Evolutionary conservation across 257 asterid species (phyloP).

Genomic region (Solanum pimpinellifolium): DNA sequence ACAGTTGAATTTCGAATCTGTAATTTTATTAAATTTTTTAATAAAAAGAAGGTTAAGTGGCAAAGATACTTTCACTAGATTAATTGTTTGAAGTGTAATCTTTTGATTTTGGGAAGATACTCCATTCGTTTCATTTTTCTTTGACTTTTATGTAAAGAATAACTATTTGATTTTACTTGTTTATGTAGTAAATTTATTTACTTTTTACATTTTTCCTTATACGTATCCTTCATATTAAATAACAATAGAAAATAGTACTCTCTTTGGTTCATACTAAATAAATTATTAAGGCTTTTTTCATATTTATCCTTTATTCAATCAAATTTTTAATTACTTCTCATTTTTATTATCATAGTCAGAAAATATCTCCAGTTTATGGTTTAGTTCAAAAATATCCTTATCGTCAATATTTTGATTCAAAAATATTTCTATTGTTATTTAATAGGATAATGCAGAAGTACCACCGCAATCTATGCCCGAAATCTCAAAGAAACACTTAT

Average conservation of each 20-base stretch:
- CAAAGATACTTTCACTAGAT: not conserved
- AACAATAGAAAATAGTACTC: not conserved
- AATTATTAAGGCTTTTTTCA: not conserved
- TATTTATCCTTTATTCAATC: not conserved
- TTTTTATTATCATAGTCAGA: too few species aligned
- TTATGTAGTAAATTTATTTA: too few species aligned
- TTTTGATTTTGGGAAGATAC: not conserved
- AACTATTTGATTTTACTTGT: not conserved
- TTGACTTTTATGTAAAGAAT: not conserved
- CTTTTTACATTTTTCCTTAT: not conserved
- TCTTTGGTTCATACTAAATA: not conserved
- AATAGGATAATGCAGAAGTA: too few species aligned
- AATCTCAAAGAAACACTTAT: too few species aligned
- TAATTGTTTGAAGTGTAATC: not conserved
- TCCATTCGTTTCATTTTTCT: not conserved
- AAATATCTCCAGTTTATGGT: too few species aligned
- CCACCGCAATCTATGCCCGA: accelerated
- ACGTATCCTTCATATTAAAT: not conserved
- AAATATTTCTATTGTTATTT: too few species aligned
- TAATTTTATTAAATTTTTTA: too few species aligned
- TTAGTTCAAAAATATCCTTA: too few species aligned
- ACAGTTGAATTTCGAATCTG: not conserved
- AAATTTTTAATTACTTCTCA: too few species aligned
- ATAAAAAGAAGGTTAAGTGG: not conserved
- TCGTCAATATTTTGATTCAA: too few species aligned